Base-by-base conservation (phyloP, 768 basidiomycete species). In the Pleurotus tuoliensis region DNA sequence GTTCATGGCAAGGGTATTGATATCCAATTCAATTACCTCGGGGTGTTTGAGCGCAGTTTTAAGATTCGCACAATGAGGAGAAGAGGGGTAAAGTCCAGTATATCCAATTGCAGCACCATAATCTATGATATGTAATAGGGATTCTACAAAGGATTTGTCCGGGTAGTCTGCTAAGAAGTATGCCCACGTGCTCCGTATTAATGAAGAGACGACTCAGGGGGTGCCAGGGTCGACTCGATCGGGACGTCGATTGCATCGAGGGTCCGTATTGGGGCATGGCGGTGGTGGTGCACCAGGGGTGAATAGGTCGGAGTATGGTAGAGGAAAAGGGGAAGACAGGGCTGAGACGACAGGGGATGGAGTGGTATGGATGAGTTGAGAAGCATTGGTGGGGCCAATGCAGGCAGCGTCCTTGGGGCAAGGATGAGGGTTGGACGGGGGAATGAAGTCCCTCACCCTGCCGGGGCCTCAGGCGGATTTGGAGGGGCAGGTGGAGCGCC, bases 31-130 rank as follows among this genome's bases (percentile, higher is more conserved):
- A 27, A 27, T 27, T 5, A 27, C 27, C 1, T 27, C 27, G 27
- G 56, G 43, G 20, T 56, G 5, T 5, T 65, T 61, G 11, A 56
- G 18, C 0, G 69, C 66, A 4, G 69, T 68, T 30, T 63, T 61
- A 18, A 60, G 16, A 40, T 46, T 60, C 2, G 6, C 24, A 18
- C 37, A 53, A 13, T 39, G 2, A 15, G 52, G 57, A 11, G 44
- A 30, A 25, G 27, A 5, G 27, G 5, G 24, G 15, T 53, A 30
- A 13, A 40, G 40, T 1, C 58, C 53, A 0, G 58, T n/a, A 34
- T 58, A 63, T 1, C 62, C 56, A 22, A 61, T 57, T 24, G 55
- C 45, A 4, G 62, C 58, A 15, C 62, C 62, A 47, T 55, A 61
- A 18, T 59, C 39, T 16, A 61, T 63, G 46, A 63, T 63, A 52